These are phyloP conservation scores for Barnettozyma pratensis DNA, from an alignment of 805 yeast genomes.

Conservation along the genomic window DNA sequence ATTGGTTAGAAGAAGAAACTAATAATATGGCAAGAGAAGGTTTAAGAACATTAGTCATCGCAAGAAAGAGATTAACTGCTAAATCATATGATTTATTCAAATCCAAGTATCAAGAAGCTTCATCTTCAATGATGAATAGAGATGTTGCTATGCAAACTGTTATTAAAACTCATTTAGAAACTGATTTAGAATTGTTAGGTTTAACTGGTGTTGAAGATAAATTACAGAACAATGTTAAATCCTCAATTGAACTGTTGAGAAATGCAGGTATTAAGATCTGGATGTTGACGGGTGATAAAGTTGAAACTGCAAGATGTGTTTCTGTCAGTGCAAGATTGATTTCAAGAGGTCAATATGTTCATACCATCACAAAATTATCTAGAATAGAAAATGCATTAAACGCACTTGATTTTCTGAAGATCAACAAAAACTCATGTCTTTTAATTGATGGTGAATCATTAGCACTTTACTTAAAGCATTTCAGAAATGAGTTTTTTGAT, in stretches of 20 bases:
- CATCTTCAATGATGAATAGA: conserved; percentile 73
- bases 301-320: conserved; percentile 96
- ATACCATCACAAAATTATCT: conserved; percentile 65
- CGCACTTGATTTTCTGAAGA: conserved; percentile 65
- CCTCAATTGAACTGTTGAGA: conserved; percentile 84
- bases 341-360: conserved; percentile 90
- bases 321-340: conserved; percentile 93
- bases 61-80: conserved; percentile 63
- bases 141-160: conserved; percentile 69
- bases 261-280: conserved; percentile 97
- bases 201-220: conserved; percentile 97
- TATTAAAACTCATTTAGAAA: conserved; percentile 66
- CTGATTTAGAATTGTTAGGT: conserved; percentile 80
- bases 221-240: conserved; percentile 84
- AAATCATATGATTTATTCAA: conserved; percentile 59
- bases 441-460: conserved; percentile 93
- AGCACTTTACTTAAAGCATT: conserved; percentile 57
- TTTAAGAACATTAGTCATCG: conserved; percentile 88
- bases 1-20: conserved; percentile 97
- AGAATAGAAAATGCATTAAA: conserved; percentile 61
- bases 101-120: conserved; percentile 62
- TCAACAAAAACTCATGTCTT: conserved; percentile 60
- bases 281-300: conserved; percentile 99
- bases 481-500: conserved; percentile 67
- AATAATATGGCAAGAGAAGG: conserved; percentile 99